Evolutionary conservation across 768 basidiomycete genomes (phyloP), one percentile per base, ranked within the genome.

Genomic region (Boletus pseudo-olivaceus): DNA sequence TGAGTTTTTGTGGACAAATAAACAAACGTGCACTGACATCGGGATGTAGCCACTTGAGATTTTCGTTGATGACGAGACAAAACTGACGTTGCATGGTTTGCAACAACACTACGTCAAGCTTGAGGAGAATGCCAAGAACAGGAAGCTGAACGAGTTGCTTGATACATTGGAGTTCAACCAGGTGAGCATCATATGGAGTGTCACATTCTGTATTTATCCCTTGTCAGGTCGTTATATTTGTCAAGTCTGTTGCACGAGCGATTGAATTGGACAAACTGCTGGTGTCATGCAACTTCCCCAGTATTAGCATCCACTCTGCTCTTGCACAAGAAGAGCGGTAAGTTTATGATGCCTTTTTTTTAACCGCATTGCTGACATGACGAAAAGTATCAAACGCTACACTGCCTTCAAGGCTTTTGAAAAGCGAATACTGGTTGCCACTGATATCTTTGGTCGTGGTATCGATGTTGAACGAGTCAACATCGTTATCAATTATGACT

Each of bases 391-490:
- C 71, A 82, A 81, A 53, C 90, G 96, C 15, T 99, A 98, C 76
- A 90, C 91, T 27, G 93, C 95, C 35, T 99, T 99, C 82, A 99
- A 99, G 75, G 91, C 92, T 17, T 99, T 99, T 62, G 97, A 99
- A 78, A 99, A 98, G 76, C 93, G 97, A 60, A 98, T 99, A 60
- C 81, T 99, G 19, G 97, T 99, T 39, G 96, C 95, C 19, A 99
- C 97, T 19, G 97, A 99, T 71, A 98, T 99, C 61, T 99, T 99
- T 57, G 97, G 97, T 56, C 92, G 97, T 72, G 97, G 96, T 61
- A 99, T 99, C 60, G 97, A 99, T 76, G 96, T 99, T 20, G 97
- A 99, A 72, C 93, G 97, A 57, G 97, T 99, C 64, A 99, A 99
- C 75, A 98, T 98, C 54, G 97, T 99, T 47, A 83, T 99, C 77